Evolutionary conservation across 148 eudicot genomes (phyloP).

Genomic region (Rhododendron griersonianum): DNA sequence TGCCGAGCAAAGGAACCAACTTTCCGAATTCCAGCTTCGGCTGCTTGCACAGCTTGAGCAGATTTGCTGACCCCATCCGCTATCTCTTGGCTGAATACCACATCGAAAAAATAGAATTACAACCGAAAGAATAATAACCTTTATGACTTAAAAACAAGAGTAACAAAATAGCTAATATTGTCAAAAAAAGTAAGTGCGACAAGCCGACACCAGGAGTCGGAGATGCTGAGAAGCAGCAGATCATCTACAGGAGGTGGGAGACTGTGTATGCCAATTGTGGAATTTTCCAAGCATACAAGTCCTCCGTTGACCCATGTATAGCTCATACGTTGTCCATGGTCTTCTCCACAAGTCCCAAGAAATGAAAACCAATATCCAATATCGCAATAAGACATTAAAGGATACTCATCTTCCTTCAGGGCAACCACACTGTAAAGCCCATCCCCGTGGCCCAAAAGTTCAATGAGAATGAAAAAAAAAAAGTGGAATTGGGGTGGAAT

Average conservation of each 20-base stretch:
- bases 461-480: not conserved
- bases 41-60: conserved; percentile 89
- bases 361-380: not conserved
- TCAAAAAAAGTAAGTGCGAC: not conserved
- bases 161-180: not conserved
- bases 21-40: conserved; percentile 74
- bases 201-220: too few relatives aligned
- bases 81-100: conserved; percentile 70
- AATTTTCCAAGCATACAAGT: not conserved
- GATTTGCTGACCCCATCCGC: conserved; percentile 84
- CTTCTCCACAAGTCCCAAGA: not conserved
- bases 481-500: not conserved
- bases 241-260: not conserved
- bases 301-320: not conserved
- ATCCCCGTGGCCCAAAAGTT: not conserved
- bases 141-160: not conserved
- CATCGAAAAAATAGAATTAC: not conserved
- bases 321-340: not conserved
- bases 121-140: not conserved
- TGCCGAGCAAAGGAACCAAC: conserved; percentile 75
- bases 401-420: not conserved
- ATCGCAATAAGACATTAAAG: not conserved
- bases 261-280: not conserved
- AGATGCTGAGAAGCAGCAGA: not conserved
- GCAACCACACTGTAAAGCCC: not conserved